A percentile compares a stretch with the other conserved stretches of the same genome.
These are phyloP conservation scores for Globisporangium mamillatum DNA, from an alignment of 352 stramenopile species.

Conservation along the genomic window DNA sequence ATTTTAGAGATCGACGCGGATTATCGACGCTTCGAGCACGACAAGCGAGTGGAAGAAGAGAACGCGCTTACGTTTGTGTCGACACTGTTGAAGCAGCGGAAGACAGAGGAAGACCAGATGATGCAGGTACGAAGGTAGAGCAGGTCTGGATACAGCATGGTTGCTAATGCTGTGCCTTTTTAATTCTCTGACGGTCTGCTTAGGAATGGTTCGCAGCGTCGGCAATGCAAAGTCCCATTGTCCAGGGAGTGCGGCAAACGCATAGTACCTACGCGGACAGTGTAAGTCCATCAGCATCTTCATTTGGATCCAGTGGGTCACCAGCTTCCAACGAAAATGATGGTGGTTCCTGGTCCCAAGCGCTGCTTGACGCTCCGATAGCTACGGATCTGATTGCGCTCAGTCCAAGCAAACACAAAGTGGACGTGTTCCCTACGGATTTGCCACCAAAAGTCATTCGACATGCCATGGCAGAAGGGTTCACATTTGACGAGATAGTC, in stretches of 20 bases:
- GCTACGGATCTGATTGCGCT: conserved; percentile 41
- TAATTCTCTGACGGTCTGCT: neutral
- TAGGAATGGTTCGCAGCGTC: conserved; percentile 57
- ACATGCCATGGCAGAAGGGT: conserved; percentile 49
- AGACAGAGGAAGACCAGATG: conserved; percentile 47
- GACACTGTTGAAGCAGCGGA: conserved; percentile 42
- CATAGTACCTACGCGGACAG: conserved; percentile 26
- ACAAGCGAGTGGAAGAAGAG: conserved; percentile 37
- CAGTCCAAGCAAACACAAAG: conserved; percentile 43
- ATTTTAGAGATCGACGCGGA: conserved; percentile 58
- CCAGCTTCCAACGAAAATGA: conserved; percentile 10
- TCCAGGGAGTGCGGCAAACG: conserved; percentile 29
- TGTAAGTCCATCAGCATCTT: neutral
- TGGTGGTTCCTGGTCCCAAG: conserved; percentile 24
- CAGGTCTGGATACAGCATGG: neutral
- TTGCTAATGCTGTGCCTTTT: too few species aligned
- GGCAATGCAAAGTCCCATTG: conserved; percentile 46
- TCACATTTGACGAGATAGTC: conserved; percentile 40
- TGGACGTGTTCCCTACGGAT: conserved; percentile 49
- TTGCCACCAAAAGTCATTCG: conserved; percentile 49
- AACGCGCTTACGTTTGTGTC: conserved; percentile 53
- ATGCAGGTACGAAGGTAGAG: conserved; percentile 39
- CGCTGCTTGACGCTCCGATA: conserved; percentile 39
- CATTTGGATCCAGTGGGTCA: neutral
- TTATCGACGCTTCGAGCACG: conserved; percentile 48